Base-by-base conservation (phyloP, 441 rosid species). In the Pelargonium fulgidum region DNA sequence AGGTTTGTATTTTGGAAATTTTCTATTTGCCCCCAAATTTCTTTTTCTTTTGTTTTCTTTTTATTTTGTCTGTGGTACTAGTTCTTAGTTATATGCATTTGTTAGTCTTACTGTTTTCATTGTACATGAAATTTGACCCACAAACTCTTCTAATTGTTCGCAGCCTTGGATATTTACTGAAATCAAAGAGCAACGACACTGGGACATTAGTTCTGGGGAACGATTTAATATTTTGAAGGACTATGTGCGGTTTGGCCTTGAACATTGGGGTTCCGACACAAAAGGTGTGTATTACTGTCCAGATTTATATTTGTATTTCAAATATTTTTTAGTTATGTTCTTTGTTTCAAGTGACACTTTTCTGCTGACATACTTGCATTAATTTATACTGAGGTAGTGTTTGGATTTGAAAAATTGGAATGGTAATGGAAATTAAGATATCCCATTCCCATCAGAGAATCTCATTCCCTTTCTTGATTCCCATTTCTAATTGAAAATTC, bases 111-210 rank as follows among this genome's bases (percentile, higher is more conserved):
- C 14, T 50, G 17, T 13, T 50, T 50, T n/a, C 58, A 50, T 50
- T n/a, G 58, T n/a, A 50, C 16, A 5, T 50, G 58, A 50, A 50
- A 50, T 50, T 4, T 50, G 7, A n/a, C 58, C 0, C 19, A 6
- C 16, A 4, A 12, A 50, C 58, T n/a, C 58, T n/a, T 50, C 58
- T 50, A n/a, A n/a, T 50, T 50, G 6, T 76, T 77, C 77, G 75
- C 84, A 93, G 97, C 97, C 98, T 70, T 93, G 98, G 98, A 78
- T 91, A 84, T 93, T 88, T 76, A 91, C 96, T 73, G 97, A 93
- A 84, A 88, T 89, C 75, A 93, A 89, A 81, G 96, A 91, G 76
- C 98, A 87, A 81, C 82, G 98, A 72, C 92, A 89, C 75, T 93
- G 98, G 97, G 97, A 91, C 82, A 93, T 93, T 58, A 83, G 86